Evolutionary conservation across 495 filamentous ascomycete species (phyloP).

Genomic region (Penicillium cataractarum): DNA sequence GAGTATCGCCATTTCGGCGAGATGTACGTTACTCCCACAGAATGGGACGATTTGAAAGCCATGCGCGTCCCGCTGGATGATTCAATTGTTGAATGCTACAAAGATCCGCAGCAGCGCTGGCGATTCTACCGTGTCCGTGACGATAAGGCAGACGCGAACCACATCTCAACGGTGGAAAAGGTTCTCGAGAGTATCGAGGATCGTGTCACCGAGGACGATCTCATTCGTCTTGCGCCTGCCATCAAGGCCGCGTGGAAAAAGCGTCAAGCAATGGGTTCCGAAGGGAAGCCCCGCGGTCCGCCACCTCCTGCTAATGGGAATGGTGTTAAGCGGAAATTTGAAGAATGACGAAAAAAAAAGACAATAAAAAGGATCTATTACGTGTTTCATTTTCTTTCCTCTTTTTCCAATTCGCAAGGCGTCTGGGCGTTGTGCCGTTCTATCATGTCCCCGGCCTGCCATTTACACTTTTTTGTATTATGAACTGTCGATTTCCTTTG

Average conservation of each 20-base stretch:
- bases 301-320: constrained; percentile 38
- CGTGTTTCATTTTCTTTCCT: neutral
- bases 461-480: neutral
- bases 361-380: constrained; percentile 6
- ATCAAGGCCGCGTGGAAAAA: constrained; percentile 79
- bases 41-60: constrained; percentile 83
- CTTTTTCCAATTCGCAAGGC: constrained; percentile 1
- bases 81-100: constrained; percentile 83
- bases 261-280: constrained; percentile 40
- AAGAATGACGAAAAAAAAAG: constrained; percentile 41
- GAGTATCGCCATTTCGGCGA: constrained; percentile 64
- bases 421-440: constrained; percentile 7
- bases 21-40: constrained; percentile 69
- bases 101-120: constrained; percentile 75
- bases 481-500: neutral
- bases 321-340: constrained; percentile 52
- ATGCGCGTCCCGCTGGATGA: constrained; percentile 74
- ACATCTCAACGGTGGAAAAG: constrained; percentile 75
- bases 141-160: constrained; percentile 90
- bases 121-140: constrained; percentile 84
- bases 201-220: constrained; percentile 65
- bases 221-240: constrained; percentile 61
- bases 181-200: constrained; percentile 85
- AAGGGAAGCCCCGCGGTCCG: constrained; percentile 26
- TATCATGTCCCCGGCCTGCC: too few species aligned